Evolutionary conservation across 1,284 basidiomycete species (phyloP), one percentile per base, ranked within the genome.

Genomic region (Leccinum subrobustum): DNA sequence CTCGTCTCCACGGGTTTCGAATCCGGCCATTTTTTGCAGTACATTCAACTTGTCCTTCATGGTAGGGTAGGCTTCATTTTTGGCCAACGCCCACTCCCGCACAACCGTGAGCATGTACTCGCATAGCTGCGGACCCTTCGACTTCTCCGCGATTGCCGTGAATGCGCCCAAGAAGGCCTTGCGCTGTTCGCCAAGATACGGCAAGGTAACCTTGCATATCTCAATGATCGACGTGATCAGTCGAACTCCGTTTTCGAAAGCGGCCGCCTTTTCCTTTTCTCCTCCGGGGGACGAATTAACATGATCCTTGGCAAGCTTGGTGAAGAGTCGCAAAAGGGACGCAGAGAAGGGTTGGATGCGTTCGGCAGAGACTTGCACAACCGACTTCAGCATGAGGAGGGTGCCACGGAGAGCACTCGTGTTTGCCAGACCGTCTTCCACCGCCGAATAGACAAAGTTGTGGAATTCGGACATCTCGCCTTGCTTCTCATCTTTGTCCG

Each of bases 31-130:
- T 75, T 95, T 95, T 71, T 93, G 86, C 63, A 99, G 75, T 37
- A 99, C 78, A 33, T 84, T 88, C 1, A 96, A 92, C 75, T 98
- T 99, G 77, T 99, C 98, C 77, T 98, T 98, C 82, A 95, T 91
- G 0, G 92, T 94, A 1, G 96, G 95, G 70, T 92, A 93, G 1
- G 87, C 79, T 60, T 96, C 94, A 57, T 89, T 89, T 68, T 87
- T 85, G 52, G 92, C 87, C 67, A 95, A 79, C 20, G 92, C 88
- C 96, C 97, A 99, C 53, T 91, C 89, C 57, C 92, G 86, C 62
- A 93, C 86, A 64, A 96, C 86, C 59, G 95, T 90, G 23, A 99
- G 83, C 65, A 98, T 84, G 73, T 92, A 96, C 11, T 86, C 87
- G 73, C 94, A 96, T 1, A 99, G 82, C 14, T 84, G 78, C 12